A percentile compares a stretch with the other conserved stretches of the same genome.
Conservation (phyloP, 495 filamentous ascomycete genomes). For the Emericellopsis terricola region DNA sequence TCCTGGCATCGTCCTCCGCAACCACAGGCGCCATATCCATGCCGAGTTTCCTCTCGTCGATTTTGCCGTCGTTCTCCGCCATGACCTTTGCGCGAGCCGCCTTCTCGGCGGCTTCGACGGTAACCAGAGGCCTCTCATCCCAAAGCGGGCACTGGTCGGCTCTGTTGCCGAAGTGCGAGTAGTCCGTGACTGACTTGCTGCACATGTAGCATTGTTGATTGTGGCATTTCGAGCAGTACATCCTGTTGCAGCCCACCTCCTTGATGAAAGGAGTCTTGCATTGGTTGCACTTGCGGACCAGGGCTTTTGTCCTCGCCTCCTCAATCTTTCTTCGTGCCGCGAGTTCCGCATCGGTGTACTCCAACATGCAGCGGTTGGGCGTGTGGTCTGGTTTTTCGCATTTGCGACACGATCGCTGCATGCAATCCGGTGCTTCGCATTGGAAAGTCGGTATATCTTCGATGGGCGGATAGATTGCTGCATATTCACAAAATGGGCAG, state of each 20-base stretch:
- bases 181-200: constrained; percentile 35
- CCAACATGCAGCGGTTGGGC: constrained; percentile 54
- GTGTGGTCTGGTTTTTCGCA: constrained; percentile 60
- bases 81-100: constrained; percentile 33
- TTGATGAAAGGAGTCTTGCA: constrained; percentile 53
- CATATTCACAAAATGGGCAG: constrained; percentile 75
- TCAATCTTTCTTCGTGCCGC: constrained; percentile 50
- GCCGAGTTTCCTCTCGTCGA: too few species aligned
- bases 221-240: constrained; percentile 44
- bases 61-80: constrained; percentile 36
- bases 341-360: constrained; percentile 37
- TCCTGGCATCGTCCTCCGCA: too few species aligned
- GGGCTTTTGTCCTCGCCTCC: constrained; percentile 65
- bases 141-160: constrained; percentile 27
- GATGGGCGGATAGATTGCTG: constrained; percentile 46
- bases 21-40: too few species aligned
- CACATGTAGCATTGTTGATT: constrained; percentile 61
- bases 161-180: constrained; percentile 32
- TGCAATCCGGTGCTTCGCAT: constrained; percentile 49
- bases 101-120: constrained; percentile 42
- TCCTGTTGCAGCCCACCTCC: constrained; percentile 70
- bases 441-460: constrained; percentile 59
- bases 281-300: constrained; percentile 60
- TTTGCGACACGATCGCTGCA: constrained; percentile 49
- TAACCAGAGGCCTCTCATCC: constrained; percentile 44